Conservation (phyloP, 345 rosid species). For the Eucalyptus pumila region DNA sequence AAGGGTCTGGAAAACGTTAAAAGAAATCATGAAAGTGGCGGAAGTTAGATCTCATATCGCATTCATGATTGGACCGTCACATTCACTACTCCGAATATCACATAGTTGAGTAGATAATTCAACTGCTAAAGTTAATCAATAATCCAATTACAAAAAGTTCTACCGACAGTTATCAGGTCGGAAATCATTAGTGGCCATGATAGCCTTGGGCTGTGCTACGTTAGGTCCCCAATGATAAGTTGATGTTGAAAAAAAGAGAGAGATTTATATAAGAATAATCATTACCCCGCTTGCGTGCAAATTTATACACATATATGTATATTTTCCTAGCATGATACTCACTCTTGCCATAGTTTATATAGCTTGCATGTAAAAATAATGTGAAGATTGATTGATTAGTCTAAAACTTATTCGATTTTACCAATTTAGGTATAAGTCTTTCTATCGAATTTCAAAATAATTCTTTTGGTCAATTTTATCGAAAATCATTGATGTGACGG, state of each 20-base stretch:
- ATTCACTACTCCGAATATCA: neutral
- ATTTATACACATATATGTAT: too few relatives aligned
- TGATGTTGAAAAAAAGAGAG: neutral
- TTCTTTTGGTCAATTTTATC: neutral
- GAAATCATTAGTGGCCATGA: neutral
- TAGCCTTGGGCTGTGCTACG: neutral
- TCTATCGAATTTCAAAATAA: neutral
- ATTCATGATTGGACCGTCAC: neutral
- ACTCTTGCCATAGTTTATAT: neutral
- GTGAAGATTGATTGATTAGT: neutral
- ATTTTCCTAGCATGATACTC: neutral
- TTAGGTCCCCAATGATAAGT: neutral
- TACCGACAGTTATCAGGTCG: neutral
- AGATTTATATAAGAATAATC: neutral
- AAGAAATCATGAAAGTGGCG: neutral
- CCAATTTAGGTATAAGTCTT: neutral
- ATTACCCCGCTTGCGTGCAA: neutral
- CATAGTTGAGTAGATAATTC: neutral
- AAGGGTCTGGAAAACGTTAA: neutral
- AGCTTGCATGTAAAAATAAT: neutral
- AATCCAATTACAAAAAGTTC: neutral
- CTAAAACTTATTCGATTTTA: neutral
- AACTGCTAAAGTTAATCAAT: neutral
- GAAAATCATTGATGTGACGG: fast-evolving
- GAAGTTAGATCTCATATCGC: neutral